Evolutionary conservation across 768 basidiomycete species (phyloP).

Genomic region (Coprinopsis sp.): DNA sequence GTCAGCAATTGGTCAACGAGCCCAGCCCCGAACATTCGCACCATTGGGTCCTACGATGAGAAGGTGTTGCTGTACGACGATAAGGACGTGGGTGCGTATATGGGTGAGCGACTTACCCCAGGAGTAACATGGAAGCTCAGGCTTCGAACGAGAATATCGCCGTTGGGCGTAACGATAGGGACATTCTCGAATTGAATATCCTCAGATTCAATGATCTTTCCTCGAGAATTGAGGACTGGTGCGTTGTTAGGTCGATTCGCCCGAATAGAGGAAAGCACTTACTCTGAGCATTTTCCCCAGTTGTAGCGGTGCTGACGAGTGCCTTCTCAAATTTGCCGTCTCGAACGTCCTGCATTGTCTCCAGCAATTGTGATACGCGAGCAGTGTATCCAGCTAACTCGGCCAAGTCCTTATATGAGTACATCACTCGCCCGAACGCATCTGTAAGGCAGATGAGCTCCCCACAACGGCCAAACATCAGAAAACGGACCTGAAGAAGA

Average conservation of each 20-base stretch:
- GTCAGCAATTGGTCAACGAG: constrained; percentile 5
- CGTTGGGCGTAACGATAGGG: constrained; percentile 94
- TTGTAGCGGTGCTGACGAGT: constrained; percentile 68
- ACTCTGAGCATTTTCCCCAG: constrained; percentile 76
- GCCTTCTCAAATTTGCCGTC: constrained; percentile 86
- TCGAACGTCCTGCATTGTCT: constrained; percentile 85
- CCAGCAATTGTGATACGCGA: constrained; percentile 81
- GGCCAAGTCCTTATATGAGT: constrained; percentile 93
- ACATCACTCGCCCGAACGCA: constrained; percentile 94
- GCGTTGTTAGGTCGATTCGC: not conserved
- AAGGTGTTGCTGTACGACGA: constrained; percentile 67
- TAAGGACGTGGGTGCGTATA: not conserved
- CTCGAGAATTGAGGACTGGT: constrained; percentile 73
- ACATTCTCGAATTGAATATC: constrained; percentile 92
- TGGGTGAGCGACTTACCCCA: constrained; percentile 49
- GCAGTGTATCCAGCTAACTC: constrained; percentile 96
- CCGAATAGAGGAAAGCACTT: constrained; percentile 20
- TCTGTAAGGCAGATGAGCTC: constrained; percentile 39
- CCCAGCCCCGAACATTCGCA: constrained; percentile 22
- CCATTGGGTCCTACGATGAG: constrained; percentile 95
- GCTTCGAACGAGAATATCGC: constrained; percentile 81
- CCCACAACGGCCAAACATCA: not conserved
- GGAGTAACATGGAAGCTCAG: constrained; percentile 87
- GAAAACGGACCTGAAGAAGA: constrained; percentile 66
- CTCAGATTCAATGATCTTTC: constrained; percentile 75